Base-by-base conservation (phyloP, 176 grass and related monocot genomes). In the Avena atlantica region DNA sequence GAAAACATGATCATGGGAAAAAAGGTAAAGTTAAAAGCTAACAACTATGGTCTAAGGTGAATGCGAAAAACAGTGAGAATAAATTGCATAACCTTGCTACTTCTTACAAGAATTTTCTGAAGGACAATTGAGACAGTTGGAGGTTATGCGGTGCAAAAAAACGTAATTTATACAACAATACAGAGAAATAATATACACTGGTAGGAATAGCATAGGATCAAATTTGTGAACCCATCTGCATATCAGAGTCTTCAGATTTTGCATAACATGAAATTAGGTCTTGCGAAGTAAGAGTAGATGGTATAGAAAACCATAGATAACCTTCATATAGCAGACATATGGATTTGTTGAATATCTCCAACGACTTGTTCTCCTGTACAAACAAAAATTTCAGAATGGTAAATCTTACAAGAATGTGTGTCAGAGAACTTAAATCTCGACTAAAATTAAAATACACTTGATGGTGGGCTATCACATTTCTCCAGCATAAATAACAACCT, bases 11-110 rank as follows among this genome's bases (percentile, higher is more conserved):
- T 62, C 27, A 75, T 62, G 4, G 45, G 58, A 74, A 49, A 12
- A 61, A 56, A 51, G 16, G 47, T 75, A 14, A 81, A 36, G 17
- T 40, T 12, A 82, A 79, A 34, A 63, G 42, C 42, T 84, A 61
- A 50, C 15, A 84, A 45, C 10, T 62, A 74, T n/a, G 40, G 24
- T 50, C 69, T 21, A 84, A 62, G 24, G 70, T 5, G 15, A 50
- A 36, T 13, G 14, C 55, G 78, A 65, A 85, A 65, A 62, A 50
- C 70, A 85, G 42, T 76, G 71, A 76, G 4, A 77, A 51, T 85
- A 77, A 55, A 85, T 78, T 42, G 29, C 48, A 78, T 40, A 34
- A 64, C 48, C 20, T 66, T 53, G 59, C 27, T 25, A 20, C 29
- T 55, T 78, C 51, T 15, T 37, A 85, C 47, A 29, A 61, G 53